Evolutionary conservation across 768 basidiomycete genomes (phyloP), one percentile per base, ranked within the genome.

Genomic region (Leucosporidium creatinivorum): DNA sequence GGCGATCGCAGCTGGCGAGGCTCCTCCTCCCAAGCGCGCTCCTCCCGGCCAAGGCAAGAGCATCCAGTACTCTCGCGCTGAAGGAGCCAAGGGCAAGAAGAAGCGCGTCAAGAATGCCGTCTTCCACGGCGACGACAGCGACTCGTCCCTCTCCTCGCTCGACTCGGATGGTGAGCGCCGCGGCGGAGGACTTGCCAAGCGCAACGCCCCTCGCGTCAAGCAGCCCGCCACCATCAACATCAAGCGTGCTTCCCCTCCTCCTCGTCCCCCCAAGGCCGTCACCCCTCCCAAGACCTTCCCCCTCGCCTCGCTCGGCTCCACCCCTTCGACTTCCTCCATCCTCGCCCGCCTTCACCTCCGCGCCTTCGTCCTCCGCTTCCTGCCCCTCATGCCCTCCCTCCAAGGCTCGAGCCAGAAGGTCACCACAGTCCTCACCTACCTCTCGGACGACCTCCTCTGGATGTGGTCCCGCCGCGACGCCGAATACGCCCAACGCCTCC

Each of bases 401-500:
- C 39, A 44, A 44, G 39, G 39, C 8, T 44, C 39, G 23, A 9
- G 47, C 10, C 19, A 23, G 28, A 44, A 66, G 30, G 50, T 31
- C 44, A 60, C 59, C 21, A 58, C 52, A 51, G 52, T 50, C 31
- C 52, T 66, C n/a, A 47, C 47, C 28, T 31, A 54, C n/a, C 54
- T 66, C 15, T 18, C 33, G 18, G 60, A 66, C 60, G 65, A 66
- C 59, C 13, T 61, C 13, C 65, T 66, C 47, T 66, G 65, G 65
- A 51, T 66, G 17, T 66, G 65, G 65, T 28, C 19, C 31, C 59
- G 61, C 65, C 30, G 33, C 31, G 59, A 61, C 60, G 60, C 65
- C 44, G 65, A 61, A 51, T n/a, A 26, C 18, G 55, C 39, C 1
- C 65, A 66, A 44, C 65, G 61, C 23, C 17, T 30, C 30, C 28